These are phyloP conservation scores for Aspergillus japonicus DNA, from an alignment of 2,329 filamentous ascomycete genomes.

Conservation along the genomic window DNA sequence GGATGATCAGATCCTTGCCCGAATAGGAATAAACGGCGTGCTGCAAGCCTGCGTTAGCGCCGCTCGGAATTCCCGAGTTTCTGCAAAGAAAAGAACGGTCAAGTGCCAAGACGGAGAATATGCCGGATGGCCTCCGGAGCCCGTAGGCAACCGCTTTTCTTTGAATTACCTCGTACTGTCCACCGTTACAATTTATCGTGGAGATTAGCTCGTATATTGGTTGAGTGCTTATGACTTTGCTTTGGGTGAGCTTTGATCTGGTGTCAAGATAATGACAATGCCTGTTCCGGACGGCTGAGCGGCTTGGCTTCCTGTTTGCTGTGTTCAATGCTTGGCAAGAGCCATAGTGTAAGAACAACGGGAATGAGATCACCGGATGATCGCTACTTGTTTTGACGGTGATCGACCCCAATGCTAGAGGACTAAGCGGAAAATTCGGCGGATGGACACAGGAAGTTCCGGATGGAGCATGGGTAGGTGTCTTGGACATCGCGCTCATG, in stretches of 20 bases:
- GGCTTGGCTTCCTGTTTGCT: neutral
- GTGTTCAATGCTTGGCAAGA: neutral
- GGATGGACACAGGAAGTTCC: neutral
- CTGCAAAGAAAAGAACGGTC: neutral
- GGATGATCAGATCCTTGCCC: neutral
- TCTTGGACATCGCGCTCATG: neutral
- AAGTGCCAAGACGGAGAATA: neutral
- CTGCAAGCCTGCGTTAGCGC: neutral
- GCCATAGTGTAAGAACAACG: neutral
- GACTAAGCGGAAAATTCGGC: neutral
- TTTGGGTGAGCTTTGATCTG: too few species aligned
- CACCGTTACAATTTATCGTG: too few species aligned
- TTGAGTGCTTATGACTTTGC: too few species aligned
- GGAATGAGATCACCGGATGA: neutral
- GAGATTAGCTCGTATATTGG: too few species aligned
- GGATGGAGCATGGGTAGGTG: neutral
- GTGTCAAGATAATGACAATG: too few species aligned
- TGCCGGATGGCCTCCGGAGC: neutral
- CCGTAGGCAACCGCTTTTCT: neutral
- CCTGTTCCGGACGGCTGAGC: neutral
- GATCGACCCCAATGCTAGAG: neutral
- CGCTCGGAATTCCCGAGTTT: neutral
- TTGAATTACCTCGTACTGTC: too few species aligned
- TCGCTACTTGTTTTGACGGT: neutral
- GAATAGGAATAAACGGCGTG: neutral